Percentiles rank a stretch among this genome's conserved stretches.
Conservation (phyloP, 177 flowering plant genomes). For the Vitis hybrid region DNA sequence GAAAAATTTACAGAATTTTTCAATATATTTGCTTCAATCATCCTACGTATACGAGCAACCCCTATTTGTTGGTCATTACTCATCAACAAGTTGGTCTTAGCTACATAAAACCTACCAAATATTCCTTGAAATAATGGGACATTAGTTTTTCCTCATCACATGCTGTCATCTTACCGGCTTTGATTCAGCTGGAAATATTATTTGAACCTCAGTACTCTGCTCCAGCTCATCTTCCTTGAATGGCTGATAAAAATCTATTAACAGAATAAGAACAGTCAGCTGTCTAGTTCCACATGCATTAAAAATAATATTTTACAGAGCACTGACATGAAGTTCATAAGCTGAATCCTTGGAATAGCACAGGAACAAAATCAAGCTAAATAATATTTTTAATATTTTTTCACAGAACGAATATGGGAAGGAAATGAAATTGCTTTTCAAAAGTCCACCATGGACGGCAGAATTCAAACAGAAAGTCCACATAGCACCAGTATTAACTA, state of each 20-base stretch:
- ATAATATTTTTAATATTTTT: too few relatives aligned
- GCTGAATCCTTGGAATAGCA: neutral
- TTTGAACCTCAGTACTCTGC: slow-evolving; percentile 74
- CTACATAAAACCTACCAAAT: neutral
- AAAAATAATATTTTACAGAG: too few relatives aligned
- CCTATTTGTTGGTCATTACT: neutral
- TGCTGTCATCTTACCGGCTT: slow-evolving; percentile 58
- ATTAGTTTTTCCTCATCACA: neutral
- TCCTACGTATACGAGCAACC: neutral
- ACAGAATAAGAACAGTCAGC: slow-evolving; percentile 10
- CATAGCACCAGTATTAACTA: too few relatives aligned
- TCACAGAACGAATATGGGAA: too few relatives aligned
- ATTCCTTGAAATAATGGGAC: neutral
- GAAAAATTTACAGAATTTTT: slow-evolving; percentile 1
- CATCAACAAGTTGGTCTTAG: neutral
- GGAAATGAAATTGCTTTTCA: too few relatives aligned
- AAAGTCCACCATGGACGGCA: too few relatives aligned
- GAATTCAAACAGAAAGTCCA: too few relatives aligned
- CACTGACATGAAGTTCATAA: too few relatives aligned
- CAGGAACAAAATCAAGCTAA: too few relatives aligned
- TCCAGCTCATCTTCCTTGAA: slow-evolving; percentile 86
- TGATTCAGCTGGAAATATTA: slow-evolving; percentile 71
- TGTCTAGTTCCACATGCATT: neutral
- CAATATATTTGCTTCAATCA: neutral
- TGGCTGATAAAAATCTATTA: slow-evolving; percentile 84